phyloP scores from a whole-genome alignment of 139 green algal genomes.

The Chlamydomonas eustigma region DNA sequence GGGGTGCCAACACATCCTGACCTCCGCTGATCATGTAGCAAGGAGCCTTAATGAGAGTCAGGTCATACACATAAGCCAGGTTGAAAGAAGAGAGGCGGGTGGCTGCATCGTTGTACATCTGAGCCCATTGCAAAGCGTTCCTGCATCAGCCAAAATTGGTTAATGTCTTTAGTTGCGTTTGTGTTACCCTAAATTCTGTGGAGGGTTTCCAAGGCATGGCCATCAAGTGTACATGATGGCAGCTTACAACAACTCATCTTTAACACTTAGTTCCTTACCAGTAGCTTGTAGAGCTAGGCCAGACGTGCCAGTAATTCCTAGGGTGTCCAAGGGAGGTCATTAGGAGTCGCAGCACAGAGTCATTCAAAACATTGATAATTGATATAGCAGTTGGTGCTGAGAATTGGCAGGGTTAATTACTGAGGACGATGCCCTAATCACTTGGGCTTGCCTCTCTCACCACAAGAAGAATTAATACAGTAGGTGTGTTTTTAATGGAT shows the following conservation, averaged over 20 bases:
- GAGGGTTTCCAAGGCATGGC: too few relatives aligned
- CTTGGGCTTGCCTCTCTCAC: not conserved
- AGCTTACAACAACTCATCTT: too few relatives aligned
- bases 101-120: constrained; percentile 9
- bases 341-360: not conserved
- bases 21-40: not conserved
- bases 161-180: too few relatives aligned
- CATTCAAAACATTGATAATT: too few relatives aligned
- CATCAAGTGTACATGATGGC: too few relatives aligned
- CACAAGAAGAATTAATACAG: not conserved
- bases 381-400: too few relatives aligned
- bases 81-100: not conserved
- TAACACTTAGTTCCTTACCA: not conserved
- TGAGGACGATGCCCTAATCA: not conserved
- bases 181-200: too few relatives aligned
- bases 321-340: not conserved
- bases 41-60: not conserved
- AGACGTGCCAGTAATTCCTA: not conserved
- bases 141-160: too few relatives aligned
- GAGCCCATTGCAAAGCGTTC: constrained; percentile 1
- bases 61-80: not conserved
- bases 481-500: not conserved
- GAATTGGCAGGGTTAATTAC: not conserved
- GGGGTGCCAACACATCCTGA: not conserved
- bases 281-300: not conserved